phyloP scores from a whole-genome alignment of 2,329 filamentous ascomycete species.

The Pseudogymnoascus verrucosus region DNA sequence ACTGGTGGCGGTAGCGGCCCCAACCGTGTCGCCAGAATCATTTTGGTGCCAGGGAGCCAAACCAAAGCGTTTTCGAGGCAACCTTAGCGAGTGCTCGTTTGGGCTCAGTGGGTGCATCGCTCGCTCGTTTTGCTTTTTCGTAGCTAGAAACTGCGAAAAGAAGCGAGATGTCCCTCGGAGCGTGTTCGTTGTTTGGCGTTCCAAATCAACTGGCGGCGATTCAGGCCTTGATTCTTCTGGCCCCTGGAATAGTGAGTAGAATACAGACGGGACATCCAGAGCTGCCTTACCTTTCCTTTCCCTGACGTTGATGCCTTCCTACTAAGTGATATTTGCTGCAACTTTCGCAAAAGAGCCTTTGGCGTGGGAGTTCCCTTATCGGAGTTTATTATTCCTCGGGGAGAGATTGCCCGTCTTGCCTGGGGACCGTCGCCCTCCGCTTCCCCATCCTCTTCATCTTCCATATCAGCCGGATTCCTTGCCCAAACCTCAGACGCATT shows the following conservation, averaged over 20 bases:
- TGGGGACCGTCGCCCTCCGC: neutral
- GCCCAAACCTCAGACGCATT: neutral
- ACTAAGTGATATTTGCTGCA: neutral
- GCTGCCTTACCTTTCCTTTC: neutral
- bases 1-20: conserved; percentile 23
- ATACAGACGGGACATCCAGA: too few relatives aligned
- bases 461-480: neutral
- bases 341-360: neutral
- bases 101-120: conserved; percentile 11
- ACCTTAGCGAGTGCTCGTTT: conserved; percentile 6
- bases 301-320: neutral
- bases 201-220: neutral
- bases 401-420: neutral
- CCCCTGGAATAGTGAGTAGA: neutral
- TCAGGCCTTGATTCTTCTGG: neutral
- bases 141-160: neutral
- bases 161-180: neutral
- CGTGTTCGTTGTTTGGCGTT: neutral
- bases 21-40: conserved; percentile 22
- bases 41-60: conserved; percentile 28
- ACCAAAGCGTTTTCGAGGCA: conserved; percentile 19
- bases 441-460: neutral
- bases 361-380: neutral
- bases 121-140: neutral
- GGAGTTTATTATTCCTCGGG: neutral